Conservation (phyloP, 495 filamentous ascomycete genomes). For the Daldinia vernicosa region DNA sequence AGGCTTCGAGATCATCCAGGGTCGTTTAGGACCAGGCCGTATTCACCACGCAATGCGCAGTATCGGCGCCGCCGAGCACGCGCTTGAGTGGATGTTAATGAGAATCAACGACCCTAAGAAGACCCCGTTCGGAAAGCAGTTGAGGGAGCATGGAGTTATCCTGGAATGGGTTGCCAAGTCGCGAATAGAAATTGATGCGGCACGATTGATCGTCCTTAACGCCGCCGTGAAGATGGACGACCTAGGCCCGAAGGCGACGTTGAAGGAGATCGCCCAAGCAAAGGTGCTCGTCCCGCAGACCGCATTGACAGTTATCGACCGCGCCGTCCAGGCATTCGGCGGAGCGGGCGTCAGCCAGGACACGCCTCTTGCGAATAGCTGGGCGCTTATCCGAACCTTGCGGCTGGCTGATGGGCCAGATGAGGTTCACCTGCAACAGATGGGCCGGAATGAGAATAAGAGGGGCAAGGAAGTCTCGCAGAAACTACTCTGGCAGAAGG, state of each 20-base stretch:
- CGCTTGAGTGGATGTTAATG: constrained; percentile 87
- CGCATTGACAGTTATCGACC: constrained; percentile 81
- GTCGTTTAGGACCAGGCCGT: constrained; percentile 87
- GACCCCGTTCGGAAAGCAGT: constrained; percentile 81
- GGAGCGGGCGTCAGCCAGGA: constrained; percentile 89
- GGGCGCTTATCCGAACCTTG: constrained; percentile 83
- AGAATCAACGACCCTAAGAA: constrained; percentile 89
- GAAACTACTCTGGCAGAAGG: constrained; percentile 70
- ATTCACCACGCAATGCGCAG: constrained; percentile 96
- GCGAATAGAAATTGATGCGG: constrained; percentile 88
- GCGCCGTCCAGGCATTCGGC: constrained; percentile 86
- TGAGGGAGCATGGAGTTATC: constrained; percentile 87
- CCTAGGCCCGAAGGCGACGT: constrained; percentile 77
- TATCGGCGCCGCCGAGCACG: constrained; percentile 84
- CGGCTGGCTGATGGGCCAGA: constrained; percentile 91
- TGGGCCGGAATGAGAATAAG: constrained; percentile 86
- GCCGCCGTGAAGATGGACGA: constrained; percentile 90
- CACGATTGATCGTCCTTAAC: constrained; percentile 85
- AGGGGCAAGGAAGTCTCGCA: constrained; percentile 67
- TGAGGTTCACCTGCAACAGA: constrained; percentile 92
- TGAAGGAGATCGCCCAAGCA: constrained; percentile 86
- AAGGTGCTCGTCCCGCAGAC: constrained; percentile 85
- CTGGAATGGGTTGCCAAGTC: constrained; percentile 93
- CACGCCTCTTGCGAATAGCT: constrained; percentile 86
- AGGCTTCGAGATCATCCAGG: constrained; percentile 97